These are phyloP conservation scores for Casaregolazyma lundiana DNA, from an alignment of 1,139 yeast species.

Conservation along the genomic window DNA sequence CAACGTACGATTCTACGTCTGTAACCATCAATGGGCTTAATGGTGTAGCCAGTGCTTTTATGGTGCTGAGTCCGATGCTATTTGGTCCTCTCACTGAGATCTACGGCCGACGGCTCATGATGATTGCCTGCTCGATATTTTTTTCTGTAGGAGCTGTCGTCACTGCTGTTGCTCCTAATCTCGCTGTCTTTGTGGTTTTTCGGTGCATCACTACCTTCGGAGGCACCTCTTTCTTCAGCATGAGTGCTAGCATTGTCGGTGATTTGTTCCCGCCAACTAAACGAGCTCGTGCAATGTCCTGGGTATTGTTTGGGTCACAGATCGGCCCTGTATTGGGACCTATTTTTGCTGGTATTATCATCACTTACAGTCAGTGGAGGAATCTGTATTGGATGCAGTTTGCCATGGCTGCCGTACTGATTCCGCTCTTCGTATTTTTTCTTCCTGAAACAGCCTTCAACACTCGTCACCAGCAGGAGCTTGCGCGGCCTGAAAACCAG, in stretches of 20 bases:
- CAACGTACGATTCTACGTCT: conserved; percentile 9
- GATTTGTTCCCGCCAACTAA: conserved; percentile 63
- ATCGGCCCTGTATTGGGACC: conserved; percentile 82
- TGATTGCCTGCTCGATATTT: conserved; percentile 37
- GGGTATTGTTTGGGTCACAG: conserved; percentile 72
- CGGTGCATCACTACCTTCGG: conserved; percentile 45
- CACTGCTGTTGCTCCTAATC: conserved; percentile 44
- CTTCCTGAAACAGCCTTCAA: conserved; percentile 64
- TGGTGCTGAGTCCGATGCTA: conserved; percentile 49
- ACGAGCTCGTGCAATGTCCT: conserved; percentile 75
- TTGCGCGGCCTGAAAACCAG: conserved; percentile 32
- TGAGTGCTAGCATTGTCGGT: conserved; percentile 87
- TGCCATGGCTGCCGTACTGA: conserved; percentile 40
- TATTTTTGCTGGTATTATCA: conserved; percentile 69
- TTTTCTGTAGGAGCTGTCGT: conserved; percentile 37
- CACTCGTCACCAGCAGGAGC: conserved; percentile 30
- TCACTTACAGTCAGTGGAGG: conserved; percentile 37
- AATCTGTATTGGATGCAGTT: conserved; percentile 47
- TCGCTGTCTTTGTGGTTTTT: conserved; percentile 49
- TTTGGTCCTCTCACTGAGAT: conserved; percentile 47
- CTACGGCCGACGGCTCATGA: conserved; percentile 45
- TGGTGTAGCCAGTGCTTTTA: conserved; percentile 34
- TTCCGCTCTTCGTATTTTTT: conserved; percentile 31
- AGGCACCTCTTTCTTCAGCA: conserved; percentile 56
- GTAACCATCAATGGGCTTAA: conserved; percentile 11